phyloP scores from a whole-genome alignment of 306 rosid species.

The Quercus bicolor region DNA sequence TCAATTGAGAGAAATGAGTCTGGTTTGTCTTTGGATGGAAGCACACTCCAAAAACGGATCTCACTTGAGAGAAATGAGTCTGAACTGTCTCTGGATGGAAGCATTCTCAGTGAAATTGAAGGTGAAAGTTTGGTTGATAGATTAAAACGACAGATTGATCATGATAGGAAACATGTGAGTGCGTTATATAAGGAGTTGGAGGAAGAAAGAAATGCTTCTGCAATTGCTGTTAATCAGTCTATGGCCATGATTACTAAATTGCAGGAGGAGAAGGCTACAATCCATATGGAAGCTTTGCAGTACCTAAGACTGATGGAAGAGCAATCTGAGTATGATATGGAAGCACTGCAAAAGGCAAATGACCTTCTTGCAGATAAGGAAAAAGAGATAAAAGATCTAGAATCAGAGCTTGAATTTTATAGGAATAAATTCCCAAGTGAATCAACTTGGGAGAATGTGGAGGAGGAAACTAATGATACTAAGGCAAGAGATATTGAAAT shows the following conservation, averaged over 20 bases:
- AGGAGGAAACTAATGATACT: slow-evolving; percentile 40
- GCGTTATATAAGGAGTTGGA: slow-evolving; percentile 79
- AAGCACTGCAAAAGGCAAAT: slow-evolving; percentile 58
- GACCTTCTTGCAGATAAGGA: slow-evolving; percentile 68
- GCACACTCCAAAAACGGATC: slow-evolving; percentile 31
- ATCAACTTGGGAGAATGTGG: slow-evolving; percentile 29
- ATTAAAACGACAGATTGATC: slow-evolving; percentile 76
- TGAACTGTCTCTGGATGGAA: slow-evolving; percentile 82
- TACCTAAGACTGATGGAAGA: slow-evolving; percentile 76
- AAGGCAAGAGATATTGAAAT: slow-evolving; percentile 72
- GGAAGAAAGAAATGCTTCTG: slow-evolving; percentile 89
- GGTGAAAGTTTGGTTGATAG: slow-evolving; percentile 54
- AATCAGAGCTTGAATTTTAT: slow-evolving; percentile 56
- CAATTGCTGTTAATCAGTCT: slow-evolving; percentile 71
- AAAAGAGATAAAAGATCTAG: slow-evolving; percentile 66
- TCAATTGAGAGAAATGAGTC: slow-evolving; percentile 53
- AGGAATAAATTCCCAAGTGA: slow-evolving; percentile 52
- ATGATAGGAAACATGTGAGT: slow-evolving; percentile 70
- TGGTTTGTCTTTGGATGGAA: slow-evolving; percentile 44
- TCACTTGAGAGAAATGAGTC: slow-evolving; percentile 92
- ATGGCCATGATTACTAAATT: slow-evolving; percentile 89
- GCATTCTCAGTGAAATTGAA: slow-evolving; percentile 56
- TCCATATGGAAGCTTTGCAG: slow-evolving; percentile 89
- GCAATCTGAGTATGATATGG: slow-evolving; percentile 74
- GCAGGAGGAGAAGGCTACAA: slow-evolving; percentile 82